Base-by-base conservation (phyloP, 805 yeast genomes). In the Saturnispora sekii region DNA sequence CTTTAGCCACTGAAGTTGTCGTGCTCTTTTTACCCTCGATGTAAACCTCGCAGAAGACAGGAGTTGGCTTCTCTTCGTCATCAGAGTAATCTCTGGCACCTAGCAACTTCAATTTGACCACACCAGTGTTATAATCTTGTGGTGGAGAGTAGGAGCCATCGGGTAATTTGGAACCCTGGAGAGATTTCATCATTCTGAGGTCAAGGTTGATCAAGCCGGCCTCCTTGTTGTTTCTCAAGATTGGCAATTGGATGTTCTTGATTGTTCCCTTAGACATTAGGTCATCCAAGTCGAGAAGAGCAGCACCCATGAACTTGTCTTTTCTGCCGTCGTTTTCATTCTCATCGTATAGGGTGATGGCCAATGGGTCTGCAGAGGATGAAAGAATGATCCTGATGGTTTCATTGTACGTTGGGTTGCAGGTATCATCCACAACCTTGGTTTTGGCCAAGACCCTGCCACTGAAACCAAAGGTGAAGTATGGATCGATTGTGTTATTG, bases 41-140 rank as follows among this genome's bases (percentile, higher is more conserved):
- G 55, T 71, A 76, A 39, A 90, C 54, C 57, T 89, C 95, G 32
- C 81, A 86, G 61, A 70, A 84, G 1, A 88, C 68, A 5, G 84
- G 65, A 7, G 74, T 67, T 46, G 77, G 77, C 48, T 69, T 74
- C 12, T 53, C 53, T 29, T 63, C 67, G 40, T 64, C 67, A 30
- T 53, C 55, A 34, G 63, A 53, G 60, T 70, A 68, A 46, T 70
- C 76, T 65, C 86, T 77, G 21, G 84, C 81, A 53, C 78, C 84
- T 29, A 68, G 58, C 40, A 85, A 63, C 48, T 79, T 82, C 53
- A 90, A 66, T 55, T 79, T 73, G 16, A 82, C 77, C 54, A 94
- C 80, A 72, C 99, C 99, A 12, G 97, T 87, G 65, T 90, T 90
- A 60, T 86, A 76, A 52, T 87, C 96, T 38, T 96, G 96, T 38